Base-by-base conservation (phyloP, 306 rosid genomes). In the Citrullus mucosospermus region DNA sequence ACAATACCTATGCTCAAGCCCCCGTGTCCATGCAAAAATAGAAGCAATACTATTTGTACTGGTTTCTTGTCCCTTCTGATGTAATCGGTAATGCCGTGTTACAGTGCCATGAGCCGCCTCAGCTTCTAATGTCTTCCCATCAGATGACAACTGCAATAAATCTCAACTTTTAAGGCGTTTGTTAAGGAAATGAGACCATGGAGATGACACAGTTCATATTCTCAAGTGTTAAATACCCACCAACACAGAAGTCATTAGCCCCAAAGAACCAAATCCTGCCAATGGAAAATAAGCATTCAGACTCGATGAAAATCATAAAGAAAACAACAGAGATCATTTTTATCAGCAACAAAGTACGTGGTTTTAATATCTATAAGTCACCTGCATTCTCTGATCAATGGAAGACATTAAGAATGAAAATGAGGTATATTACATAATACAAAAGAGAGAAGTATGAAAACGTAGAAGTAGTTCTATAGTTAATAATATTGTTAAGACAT, bases 81-180 rank as follows among this genome's bases (percentile, higher is more conserved):
- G 91, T 76, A 96, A 71, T 79, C 98, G 91, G 82, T 87, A 96
- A 88, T 96, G 99, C 44, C 98, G 87, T 43, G 97, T 92, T 53
- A 96, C 99, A 80, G 99, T 96, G 86, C 99, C 99, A 87, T 96
- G 99, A 81, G 99, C 98, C 51, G 99, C 99, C 89, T 96, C 98
- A 25, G 98, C 93, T 87, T 96, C 98, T 81, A 96, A 57, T 53
- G 99, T 96, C 89, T 91, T 96, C 81, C 99, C 98, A 67, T 96
- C 98, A 65, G 99, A 91, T 34, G 99, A 90, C 82, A 96, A 83
- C 99, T 92, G 90, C 89, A 83, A 69, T 48, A 87, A 44, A 81
- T 62, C 62, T 62, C 18, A 65, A 65, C 1, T 53, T 65, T 71
- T 43, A 76, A 30, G 68, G 6, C 8, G 55, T 59, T 55, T 22